A percentile compares a stretch with the other conserved stretches of the same genome.
Evolutionary conservation across 1,284 basidiomycete genomes (phyloP).

Genomic region (Amylostereum areolatum): DNA sequence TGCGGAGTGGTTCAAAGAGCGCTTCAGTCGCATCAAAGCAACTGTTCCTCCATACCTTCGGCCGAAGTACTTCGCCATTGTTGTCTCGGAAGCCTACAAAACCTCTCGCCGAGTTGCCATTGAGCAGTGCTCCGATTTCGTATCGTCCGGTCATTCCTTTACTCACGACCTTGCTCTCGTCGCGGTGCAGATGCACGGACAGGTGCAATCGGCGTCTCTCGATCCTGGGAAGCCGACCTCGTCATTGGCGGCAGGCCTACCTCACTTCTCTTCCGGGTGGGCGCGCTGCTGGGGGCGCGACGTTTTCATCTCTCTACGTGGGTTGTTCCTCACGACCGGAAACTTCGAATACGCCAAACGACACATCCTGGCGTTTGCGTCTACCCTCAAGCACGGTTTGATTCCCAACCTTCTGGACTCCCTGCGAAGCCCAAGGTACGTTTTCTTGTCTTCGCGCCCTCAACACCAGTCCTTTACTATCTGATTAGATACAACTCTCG

Average conservation of each 20-base stretch:
- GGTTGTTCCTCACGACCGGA: constrained; percentile 89
- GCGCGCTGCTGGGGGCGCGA: constrained; percentile 96
- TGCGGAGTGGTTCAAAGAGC: constrained; percentile 77
- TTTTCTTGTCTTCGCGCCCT: constrained; percentile 21
- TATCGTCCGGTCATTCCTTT: constrained; percentile 80
- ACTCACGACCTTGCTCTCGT: constrained; percentile 85
- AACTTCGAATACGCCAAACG: constrained; percentile 80
- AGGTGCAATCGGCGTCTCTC: constrained; percentile 84
- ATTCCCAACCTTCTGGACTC: constrained; percentile 94
- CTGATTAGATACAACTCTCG: constrained; percentile 77
- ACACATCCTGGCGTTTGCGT: constrained; percentile 88
- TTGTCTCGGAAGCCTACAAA: constrained; percentile 88
- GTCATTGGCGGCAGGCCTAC: constrained; percentile 88
- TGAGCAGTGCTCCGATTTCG: constrained; percentile 83
- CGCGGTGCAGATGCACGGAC: constrained; percentile 88
- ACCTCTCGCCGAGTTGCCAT: constrained; percentile 75
- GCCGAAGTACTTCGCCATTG: constrained; percentile 90
- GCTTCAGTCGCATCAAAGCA: constrained; percentile 74
- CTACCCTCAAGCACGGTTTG: constrained; percentile 81
- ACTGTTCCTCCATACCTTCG: constrained; percentile 80
- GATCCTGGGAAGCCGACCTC: constrained; percentile 66
- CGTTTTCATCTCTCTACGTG: constrained; percentile 90
- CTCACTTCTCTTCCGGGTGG: constrained; percentile 89
- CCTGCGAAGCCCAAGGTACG: constrained; percentile 72
- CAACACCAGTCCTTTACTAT: constrained; percentile 7